Base-by-base conservation (phyloP, 306 rosid species). In the Cyamopsis tetragonoloba region DNA sequence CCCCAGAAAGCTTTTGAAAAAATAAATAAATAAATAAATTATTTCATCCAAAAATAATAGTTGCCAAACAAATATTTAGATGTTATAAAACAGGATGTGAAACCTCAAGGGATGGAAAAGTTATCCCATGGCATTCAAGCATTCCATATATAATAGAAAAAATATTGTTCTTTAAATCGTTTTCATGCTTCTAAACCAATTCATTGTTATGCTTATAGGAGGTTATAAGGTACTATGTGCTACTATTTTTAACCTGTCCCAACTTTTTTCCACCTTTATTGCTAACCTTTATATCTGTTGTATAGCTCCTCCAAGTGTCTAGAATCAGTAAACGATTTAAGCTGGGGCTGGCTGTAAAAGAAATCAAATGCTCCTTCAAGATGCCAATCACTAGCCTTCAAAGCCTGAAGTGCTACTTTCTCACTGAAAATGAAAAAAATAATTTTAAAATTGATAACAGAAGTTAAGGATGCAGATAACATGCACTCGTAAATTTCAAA, bases 291-390 rank as follows among this genome's bases (percentile, higher is more conserved):
- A 79, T 95, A 95, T 88, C 95, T 86, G 73, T 82, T 95, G 76
- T 86, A 90, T 61, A 95, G 89, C 88, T 95, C 92, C 92, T 90
- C 97, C 86, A 95, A 79, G 72, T 95, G 91, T 86, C 96, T 86
- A 42, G 88, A 83, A 82, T 90, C 97, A 41, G 96, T 81, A 44
- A 80, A 71, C 17, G 95, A 22, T 77, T 82, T 89, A 53, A 83
- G 68, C 79, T 88, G 99, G 55, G 97, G 96, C 56, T 90, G 99
- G 81, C 89, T 95, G 79, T 95, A 95, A 82, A 95, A 95, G 63
- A 77, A 81, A 81, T 95, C 99, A 83, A 95, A 88, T 35, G 99
- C 97, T 79, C 96, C 95, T 86, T 95, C 99, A 79, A 95, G 92
- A 79, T 95, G 82, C 99, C 99, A 95, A 78, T 95, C 99, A 60